Base-by-base conservation (phyloP, 345 rosid genomes). In the Xanthoceras sorbifolium region DNA sequence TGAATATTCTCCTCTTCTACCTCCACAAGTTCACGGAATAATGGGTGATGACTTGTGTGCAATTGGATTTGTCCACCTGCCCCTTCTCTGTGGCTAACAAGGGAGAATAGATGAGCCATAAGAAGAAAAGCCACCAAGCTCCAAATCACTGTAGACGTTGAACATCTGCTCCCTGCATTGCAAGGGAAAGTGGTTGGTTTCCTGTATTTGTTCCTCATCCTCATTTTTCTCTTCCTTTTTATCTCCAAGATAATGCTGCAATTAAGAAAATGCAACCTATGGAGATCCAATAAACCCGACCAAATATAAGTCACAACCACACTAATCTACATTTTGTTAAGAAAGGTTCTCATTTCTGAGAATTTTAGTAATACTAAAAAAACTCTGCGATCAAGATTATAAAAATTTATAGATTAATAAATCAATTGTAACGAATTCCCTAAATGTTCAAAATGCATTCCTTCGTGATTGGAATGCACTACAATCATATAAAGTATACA, bases 111-210 rank as follows among this genome's bases (percentile, higher is more conserved):
- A 74, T 95, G 92, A 82, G 90, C 77, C 81, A 86, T 65, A 44
- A 92, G 74, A 74, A 93, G 77, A 74, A 92, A 87, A 17, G 96
- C 97, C 29, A 91, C 90, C 81, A 95, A 80, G 81, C 84, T 90
- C 91, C 98, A 95, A 14, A 93, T 74, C 7, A 88, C 70, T 59
- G 79, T 72, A 71, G 93, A 80, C 40, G 72, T 40, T 64, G 96
- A 88, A 77, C 86, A 87, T 92, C 91, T 89, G 87, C 83, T 86
- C 79, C 97, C 90, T 83, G 90, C 90, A 92, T 85, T 90, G 88
- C 88, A 90, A 86, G 69, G 82, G 84, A 88, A 86, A 86, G 89
- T 67, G 44, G 88, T 90, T 84, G 94, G 71, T 87, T 87, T 93
- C 87, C 87, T 86, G 92, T 86, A 79, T 89, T 88, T 88, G 91